Evolutionary conservation across 1,139 yeast species (phyloP), one percentile per base, ranked within the genome.

Genomic region (Blastobotrys illinoisensis): DNA sequence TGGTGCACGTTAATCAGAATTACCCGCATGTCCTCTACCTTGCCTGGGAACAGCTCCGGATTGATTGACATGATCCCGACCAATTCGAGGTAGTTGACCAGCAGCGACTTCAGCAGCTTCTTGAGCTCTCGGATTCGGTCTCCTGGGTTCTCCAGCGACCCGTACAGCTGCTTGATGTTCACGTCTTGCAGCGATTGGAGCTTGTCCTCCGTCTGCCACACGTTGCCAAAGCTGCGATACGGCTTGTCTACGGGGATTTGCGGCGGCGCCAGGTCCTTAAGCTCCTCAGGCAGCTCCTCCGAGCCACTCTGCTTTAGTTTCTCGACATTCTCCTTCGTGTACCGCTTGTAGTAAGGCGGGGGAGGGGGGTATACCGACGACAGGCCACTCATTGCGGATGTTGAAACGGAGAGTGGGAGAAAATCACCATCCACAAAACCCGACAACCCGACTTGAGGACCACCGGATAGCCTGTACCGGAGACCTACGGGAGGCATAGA

Each of bases 341-440:
- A 88, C 64, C 76, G 79, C 68, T 82, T 80, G 64, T 81, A 81
- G 68, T 79, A 86, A 20, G 85, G 83, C 9, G 96, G 97, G 2
- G 96, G 96, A 1, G 93, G 91, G 1, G 97, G 96, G 62, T 85
- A 89, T 53, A 88, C 77, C 11, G 95, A 82, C 24, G 93, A 67
- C 26, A 74, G 65, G 23, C 71, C 72, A 16, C 67, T 62, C 69
- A 67, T 68, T 36, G 43, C 23, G 51, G n/a, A 19, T 16, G 23
- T 23, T 18, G 45, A 26, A 26, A 26, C n/a, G 23, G 23, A 5
- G 13, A 11, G 16, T 32, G 40, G 40, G 40, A 32, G 40, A 32
- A 32, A 32, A 32, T 32, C 16, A 32, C 11, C 40, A 21, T 4
- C 4, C 23, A 6, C 5, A 21, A 4, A 21, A 21, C 6, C 23